Percentiles rank a stretch among this genome's conserved stretches.
phyloP scores from a whole-genome alignment of 352 stramenopile species.

The Phytopythium sindhum region DNA sequence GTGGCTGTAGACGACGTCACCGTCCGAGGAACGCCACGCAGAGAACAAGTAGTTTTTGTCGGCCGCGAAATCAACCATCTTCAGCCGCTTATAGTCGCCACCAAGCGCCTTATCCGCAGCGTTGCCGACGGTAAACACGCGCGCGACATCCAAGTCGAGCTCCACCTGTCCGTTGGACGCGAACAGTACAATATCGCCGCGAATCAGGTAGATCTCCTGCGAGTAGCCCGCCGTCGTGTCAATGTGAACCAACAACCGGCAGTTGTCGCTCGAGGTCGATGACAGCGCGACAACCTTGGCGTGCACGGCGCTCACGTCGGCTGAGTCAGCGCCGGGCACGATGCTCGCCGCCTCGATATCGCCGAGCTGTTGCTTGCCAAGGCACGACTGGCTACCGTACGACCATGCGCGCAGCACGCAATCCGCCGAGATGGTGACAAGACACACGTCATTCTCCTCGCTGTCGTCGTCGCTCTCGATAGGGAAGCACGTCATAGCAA shows the following conservation, averaged over 20 bases:
- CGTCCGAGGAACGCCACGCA: slow-evolving; percentile 59
- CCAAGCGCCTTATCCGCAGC: slow-evolving; percentile 4
- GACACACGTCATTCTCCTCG: slow-evolving; percentile 44
- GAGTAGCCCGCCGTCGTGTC: slow-evolving; percentile 53
- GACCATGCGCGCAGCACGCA: slow-evolving; percentile 68
- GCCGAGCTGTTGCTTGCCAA: slow-evolving; percentile 59
- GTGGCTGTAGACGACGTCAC: slow-evolving; percentile 61
- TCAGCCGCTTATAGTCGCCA: slow-evolving; percentile 33
- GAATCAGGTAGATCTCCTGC: slow-evolving; percentile 57
- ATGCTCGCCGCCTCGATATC: slow-evolving; percentile 7
- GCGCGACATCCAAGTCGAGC: slow-evolving; percentile 40
- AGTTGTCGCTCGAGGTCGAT: slow-evolving; percentile 52
- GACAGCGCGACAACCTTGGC: slow-evolving; percentile 62
- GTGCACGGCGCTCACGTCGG: slow-evolving; percentile 31
- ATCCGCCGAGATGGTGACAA: slow-evolving; percentile 67
- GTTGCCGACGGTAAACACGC: slow-evolving; percentile 46
- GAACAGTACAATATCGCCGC: slow-evolving; percentile 42
- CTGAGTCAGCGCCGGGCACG: slow-evolving; percentile 9
- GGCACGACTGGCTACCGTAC: slow-evolving; percentile 56
- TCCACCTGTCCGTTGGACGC: slow-evolving; percentile 26
- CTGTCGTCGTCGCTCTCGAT: slow-evolving; percentile 43
- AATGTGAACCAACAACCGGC: slow-evolving; percentile 59
- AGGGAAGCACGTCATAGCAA: slow-evolving; percentile 64
- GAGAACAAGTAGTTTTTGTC: slow-evolving; percentile 69
- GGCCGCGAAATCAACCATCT: slow-evolving; percentile 71